phyloP scores from a whole-genome alignment of 1,284 basidiomycete genomes.

The Volvariella volvacea region DNA sequence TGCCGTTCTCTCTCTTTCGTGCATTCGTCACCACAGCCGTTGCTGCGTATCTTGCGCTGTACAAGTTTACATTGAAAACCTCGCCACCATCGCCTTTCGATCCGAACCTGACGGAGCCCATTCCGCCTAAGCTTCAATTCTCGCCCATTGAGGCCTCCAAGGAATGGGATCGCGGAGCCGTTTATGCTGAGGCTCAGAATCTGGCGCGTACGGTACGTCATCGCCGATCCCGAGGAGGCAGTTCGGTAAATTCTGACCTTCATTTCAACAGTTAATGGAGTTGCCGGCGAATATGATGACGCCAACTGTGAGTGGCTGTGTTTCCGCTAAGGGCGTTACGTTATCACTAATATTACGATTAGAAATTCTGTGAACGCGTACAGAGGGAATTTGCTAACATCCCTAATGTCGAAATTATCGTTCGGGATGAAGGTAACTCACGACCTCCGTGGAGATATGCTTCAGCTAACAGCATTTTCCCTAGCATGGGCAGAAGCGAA shows the following conservation, averaged over 20 bases:
- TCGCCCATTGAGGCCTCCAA: conserved; percentile 35
- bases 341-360: not conserved
- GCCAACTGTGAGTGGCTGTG: conserved; percentile 47
- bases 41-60: conserved; percentile 67
- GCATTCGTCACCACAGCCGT: conserved; percentile 43
- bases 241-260: not conserved
- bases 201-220: conserved; percentile 65
- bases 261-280: conserved; percentile 62
- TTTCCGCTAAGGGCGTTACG: too few species aligned
- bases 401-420: conserved; percentile 63
- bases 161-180: conserved; percentile 66
- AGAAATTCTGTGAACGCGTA: conserved; percentile 70
- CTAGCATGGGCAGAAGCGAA: conserved; percentile 74
- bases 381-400: conserved; percentile 63
- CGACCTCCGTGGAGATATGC: conserved; percentile 9
- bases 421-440: conserved; percentile 64
- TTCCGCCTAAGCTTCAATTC: conserved; percentile 43
- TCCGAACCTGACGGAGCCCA: conserved; percentile 39
- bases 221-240: conserved; percentile 1
- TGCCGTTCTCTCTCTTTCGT: conserved; percentile 4
- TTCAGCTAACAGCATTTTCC: conserved; percentile 1
- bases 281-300: conserved; percentile 81
- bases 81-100: conserved; percentile 52
- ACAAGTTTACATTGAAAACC: conserved; percentile 75
- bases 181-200: conserved; percentile 80